Percentiles rank a stretch among this genome's conserved stretches.
phyloP scores from a whole-genome alignment of 805 yeast genomes.

The Saccharomycopsis oosterbeekiorum region DNA sequence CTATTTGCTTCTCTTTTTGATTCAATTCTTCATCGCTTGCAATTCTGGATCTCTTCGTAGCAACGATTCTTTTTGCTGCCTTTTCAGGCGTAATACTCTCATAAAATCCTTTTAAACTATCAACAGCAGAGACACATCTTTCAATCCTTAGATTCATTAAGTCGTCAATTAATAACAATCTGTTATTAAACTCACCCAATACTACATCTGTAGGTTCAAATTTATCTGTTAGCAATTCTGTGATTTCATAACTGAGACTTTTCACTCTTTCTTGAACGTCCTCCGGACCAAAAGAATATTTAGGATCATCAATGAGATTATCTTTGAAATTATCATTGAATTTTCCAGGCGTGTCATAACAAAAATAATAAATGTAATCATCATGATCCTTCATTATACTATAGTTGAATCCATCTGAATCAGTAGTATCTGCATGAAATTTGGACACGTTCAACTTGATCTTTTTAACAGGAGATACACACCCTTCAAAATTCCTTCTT shows the following conservation, averaged over 20 bases:
- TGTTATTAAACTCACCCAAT: not conserved
- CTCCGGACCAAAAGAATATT: constrained; percentile 8
- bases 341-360: constrained; percentile 2
- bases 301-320: not conserved
- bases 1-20: not conserved
- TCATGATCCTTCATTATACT: not conserved
- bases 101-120: constrained; percentile 1
- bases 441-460: not conserved
- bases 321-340: not conserved
- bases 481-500: not conserved
- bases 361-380: constrained; percentile 6
- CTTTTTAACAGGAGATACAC: not conserved
- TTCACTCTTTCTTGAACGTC: constrained; percentile 4
- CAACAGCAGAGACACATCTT: constrained; percentile 5
- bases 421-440: not conserved
- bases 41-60: not conserved
- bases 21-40: not conserved
- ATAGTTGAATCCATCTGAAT: not conserved
- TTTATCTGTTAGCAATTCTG: not conserved
- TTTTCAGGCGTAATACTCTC: not conserved
- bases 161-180: constrained; percentile 1
- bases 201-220: not conserved
- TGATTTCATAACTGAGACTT: not conserved
- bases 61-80: not conserved
- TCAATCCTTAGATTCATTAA: constrained; percentile 2